Conservation (phyloP, 2,329 filamentous ascomycete genomes). For the Plectosphaerella sp. region DNA sequence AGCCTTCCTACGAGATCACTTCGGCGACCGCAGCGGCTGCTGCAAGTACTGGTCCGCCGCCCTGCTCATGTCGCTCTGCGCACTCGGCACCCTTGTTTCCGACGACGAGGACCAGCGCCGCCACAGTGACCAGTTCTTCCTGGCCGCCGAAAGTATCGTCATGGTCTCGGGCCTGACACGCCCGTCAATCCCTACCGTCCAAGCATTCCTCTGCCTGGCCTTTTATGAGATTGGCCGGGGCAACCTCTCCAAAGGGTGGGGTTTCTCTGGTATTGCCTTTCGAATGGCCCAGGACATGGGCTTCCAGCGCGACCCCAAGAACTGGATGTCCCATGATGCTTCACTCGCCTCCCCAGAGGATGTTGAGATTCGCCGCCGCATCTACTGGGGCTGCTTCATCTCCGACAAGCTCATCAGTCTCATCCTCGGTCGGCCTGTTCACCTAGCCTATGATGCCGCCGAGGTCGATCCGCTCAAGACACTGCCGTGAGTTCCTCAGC, state of each 20-base stretch:
- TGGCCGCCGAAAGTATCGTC: constrained; percentile 18
- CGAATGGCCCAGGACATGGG: constrained; percentile 23
- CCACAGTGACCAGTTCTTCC: constrained; percentile 14
- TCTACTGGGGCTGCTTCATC: constrained; percentile 23
- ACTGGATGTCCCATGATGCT: constrained; percentile 14
- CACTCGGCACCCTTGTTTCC: constrained; percentile 14
- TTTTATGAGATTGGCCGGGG: constrained; percentile 22
- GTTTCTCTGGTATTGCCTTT: constrained; percentile 22
- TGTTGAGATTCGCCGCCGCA: constrained; percentile 19
- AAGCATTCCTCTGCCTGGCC: constrained; percentile 19
- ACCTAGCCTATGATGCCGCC: constrained; percentile 9
- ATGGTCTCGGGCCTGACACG: constrained; percentile 16
- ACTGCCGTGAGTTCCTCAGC: neutral
- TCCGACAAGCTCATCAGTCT: constrained; percentile 20
- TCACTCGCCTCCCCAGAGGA: constrained; percentile 15
- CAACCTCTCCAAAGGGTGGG: constrained; percentile 21
- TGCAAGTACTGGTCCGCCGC: constrained; percentile 22
- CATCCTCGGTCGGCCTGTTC: constrained; percentile 11
- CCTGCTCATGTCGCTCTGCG: constrained; percentile 17
- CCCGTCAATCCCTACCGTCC: constrained; percentile 17
- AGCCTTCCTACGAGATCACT: constrained; percentile 16
- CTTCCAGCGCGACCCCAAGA: constrained; percentile 18
- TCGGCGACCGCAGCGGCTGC: constrained; percentile 7
- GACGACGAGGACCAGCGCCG: constrained; percentile 8
- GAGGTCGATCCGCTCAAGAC: constrained; percentile 9